Percentiles rank a stretch among this genome's conserved stretches.
These are phyloP conservation scores for Solanum pimpinellifolium DNA, from an alignment of 257 asterid species.

Conservation along the genomic window DNA sequence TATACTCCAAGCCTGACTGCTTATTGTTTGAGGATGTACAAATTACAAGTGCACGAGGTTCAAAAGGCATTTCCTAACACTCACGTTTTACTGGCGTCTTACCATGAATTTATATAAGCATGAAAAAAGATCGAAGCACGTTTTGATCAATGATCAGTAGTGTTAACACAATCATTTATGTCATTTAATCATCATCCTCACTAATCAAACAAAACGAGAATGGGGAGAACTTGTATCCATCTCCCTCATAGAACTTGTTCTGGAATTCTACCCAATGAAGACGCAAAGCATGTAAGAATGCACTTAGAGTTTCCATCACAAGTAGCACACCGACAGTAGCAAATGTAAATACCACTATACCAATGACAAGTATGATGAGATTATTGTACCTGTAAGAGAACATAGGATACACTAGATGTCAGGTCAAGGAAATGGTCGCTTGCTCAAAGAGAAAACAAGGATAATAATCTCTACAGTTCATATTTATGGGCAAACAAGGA, in stretches of 20 bases:
- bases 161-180: background rate
- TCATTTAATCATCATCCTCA: constrained; percentile 33
- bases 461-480: background rate
- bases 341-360: constrained; percentile 32
- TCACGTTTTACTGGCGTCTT: background rate
- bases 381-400: constrained; percentile 34
- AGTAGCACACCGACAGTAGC: constrained; percentile 55
- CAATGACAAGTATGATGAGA: constrained; percentile 22
- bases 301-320: constrained; percentile 53
- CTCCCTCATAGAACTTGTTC: constrained; percentile 50
- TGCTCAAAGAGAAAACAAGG: background rate
- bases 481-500: background rate
- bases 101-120: background rate
- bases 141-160: background rate
- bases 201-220: constrained; percentile 28
- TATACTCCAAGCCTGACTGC: background rate
- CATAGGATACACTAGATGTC: background rate
- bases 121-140: background rate
- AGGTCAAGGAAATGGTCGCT: background rate
- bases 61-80: background rate
- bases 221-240: constrained; percentile 45
- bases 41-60: background rate
- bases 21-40: background rate
- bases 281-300: constrained; percentile 47
- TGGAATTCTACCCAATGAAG: constrained; percentile 65